Evolutionary conservation across 371 early-diverging fungal species (phyloP).

Genomic region (Mycotypha africana): DNA sequence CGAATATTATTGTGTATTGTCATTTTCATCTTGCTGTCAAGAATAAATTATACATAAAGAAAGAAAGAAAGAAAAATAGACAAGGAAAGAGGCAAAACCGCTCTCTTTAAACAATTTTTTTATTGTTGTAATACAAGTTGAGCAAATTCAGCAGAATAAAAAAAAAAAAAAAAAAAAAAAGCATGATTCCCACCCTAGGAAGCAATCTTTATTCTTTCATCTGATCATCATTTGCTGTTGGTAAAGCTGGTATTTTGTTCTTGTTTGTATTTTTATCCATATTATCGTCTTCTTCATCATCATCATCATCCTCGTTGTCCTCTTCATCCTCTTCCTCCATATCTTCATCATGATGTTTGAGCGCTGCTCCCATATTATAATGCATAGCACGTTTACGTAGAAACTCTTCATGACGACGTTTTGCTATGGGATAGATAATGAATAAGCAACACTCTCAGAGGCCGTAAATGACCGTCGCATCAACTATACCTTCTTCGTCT

Average conservation of each 20-base stretch:
- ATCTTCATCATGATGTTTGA: constrained; percentile 31
- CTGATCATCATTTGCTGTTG: too few species aligned
- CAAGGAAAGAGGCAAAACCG: not conserved
- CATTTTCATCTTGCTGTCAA: constrained; percentile 1
- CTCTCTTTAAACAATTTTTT: too few species aligned
- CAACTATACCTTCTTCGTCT: constrained; percentile 20
- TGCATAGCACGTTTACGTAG: constrained; percentile 71
- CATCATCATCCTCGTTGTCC: too few species aligned
- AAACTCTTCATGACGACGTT: constrained; percentile 59
- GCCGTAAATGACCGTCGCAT: too few species aligned
- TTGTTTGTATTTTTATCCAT: too few species aligned
- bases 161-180: too few species aligned
- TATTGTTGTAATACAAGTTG: too few species aligned
- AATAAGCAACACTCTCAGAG: too few species aligned
- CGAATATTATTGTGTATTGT: constrained; percentile 23
- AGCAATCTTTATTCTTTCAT: too few species aligned
- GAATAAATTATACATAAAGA: constrained; percentile 1
- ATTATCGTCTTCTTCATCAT: not conserved
- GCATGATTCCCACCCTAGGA: too few species aligned
- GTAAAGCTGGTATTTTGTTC: not conserved
- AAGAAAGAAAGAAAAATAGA: constrained; percentile 3
- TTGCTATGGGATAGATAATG: constrained; percentile 13
- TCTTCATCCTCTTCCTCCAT: constrained; percentile 12
- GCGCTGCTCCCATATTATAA: constrained; percentile 55
- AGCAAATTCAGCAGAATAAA: too few species aligned